Percentiles rank a stretch among this genome's conserved stretches.
These are phyloP conservation scores for Colletotrichum costaricense DNA, from an alignment of 2,329 filamentous ascomycete species.

Conservation along the genomic window DNA sequence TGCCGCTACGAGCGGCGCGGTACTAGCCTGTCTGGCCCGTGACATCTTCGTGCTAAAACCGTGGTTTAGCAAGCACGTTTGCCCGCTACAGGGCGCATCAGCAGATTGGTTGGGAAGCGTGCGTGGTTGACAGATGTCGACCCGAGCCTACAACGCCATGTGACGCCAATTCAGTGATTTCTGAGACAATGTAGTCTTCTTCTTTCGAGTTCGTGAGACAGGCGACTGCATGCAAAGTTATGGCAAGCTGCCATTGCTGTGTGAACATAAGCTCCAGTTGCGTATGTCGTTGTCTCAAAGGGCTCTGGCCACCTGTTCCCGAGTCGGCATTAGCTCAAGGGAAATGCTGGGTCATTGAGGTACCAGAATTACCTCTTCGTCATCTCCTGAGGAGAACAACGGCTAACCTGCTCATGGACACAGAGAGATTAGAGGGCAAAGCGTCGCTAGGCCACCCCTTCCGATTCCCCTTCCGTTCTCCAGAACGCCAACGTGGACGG, in stretches of 20 bases:
- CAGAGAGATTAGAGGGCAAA: conserved; percentile 2
- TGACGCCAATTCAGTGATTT: neutral
- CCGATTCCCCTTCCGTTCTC: conserved; percentile 4
- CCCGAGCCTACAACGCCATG: neutral
- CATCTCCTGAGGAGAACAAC: neutral
- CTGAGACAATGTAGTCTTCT: neutral
- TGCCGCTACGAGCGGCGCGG: neutral
- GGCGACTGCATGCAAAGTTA: neutral
- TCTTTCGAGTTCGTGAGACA: neutral
- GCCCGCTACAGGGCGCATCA: neutral
- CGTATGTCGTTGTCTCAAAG: neutral
- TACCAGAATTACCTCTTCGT: neutral
- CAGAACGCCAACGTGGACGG: neutral
- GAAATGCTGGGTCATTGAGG: neutral
- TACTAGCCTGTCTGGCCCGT: neutral
- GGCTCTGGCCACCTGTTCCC: neutral
- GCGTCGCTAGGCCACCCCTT: neutral
- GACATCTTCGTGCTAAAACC: conserved; percentile 1
- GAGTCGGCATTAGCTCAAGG: neutral
- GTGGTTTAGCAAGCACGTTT: neutral
- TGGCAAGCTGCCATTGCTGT: neutral
- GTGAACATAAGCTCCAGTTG: neutral
- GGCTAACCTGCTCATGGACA: neutral
- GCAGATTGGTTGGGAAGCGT: neutral
- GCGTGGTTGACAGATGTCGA: neutral